Evolutionary conservation across 257 asterid species (phyloP).

Genomic region (Nicotiana undulata): DNA sequence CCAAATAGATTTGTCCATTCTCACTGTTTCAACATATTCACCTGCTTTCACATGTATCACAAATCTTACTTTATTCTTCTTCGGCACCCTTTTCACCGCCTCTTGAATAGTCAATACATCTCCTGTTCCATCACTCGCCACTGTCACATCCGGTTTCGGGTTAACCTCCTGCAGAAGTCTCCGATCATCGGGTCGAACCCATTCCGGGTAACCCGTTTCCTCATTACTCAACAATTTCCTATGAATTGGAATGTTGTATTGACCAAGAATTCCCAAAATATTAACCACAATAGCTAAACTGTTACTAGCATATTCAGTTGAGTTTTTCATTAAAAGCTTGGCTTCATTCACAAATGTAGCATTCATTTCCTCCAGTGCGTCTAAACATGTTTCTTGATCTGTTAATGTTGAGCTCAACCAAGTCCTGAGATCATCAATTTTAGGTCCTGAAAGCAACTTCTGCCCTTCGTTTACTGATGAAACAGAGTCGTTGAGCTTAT

Average conservation of each 20-base stretch:
- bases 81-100: slow-evolving; percentile 52
- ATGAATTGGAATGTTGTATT: slow-evolving; percentile 38
- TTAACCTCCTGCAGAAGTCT: slow-evolving; percentile 34
- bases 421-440: slow-evolving; percentile 40
- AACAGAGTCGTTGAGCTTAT: slow-evolving; percentile 44
- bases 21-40: slow-evolving; percentile 45
- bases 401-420: slow-evolving; percentile 69
- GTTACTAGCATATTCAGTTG: slow-evolving; percentile 55
- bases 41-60: slow-evolving; percentile 59
- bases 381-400: slow-evolving; percentile 67
- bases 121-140: slow-evolving; percentile 58
- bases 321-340: slow-evolving; percentile 32
- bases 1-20: slow-evolving; percentile 51
- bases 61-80: slow-evolving; percentile 39
- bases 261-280: slow-evolving; percentile 28
- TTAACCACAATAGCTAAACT: slow-evolving; percentile 70
- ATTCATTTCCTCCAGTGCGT: slow-evolving; percentile 52
- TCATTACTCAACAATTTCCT: slow-evolving; percentile 32
- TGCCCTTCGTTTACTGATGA: slow-evolving; percentile 12
- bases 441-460: slow-evolving; percentile 6
- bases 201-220: slow-evolving; percentile 33
- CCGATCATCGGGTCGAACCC: slow-evolving; percentile 52
- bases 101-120: slow-evolving; percentile 32
- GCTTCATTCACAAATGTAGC: slow-evolving; percentile 35
- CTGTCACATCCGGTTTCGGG: slow-evolving; percentile 49